phyloP scores from a whole-genome alignment of 495 filamentous ascomycete species.

The Jackrogersella minutella region DNA sequence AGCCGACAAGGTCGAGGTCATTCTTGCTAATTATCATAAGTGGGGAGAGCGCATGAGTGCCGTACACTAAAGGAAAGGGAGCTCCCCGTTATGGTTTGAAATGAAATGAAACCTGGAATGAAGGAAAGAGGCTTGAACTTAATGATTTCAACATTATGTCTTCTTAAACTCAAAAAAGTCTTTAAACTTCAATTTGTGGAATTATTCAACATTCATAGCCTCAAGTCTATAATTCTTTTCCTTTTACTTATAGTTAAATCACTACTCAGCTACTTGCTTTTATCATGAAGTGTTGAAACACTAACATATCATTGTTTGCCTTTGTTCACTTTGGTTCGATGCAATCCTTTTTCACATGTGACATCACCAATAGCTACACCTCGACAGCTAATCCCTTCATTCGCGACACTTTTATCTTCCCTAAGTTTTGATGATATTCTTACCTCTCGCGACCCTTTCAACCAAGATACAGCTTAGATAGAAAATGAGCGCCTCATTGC shows the following conservation, averaged over 20 bases:
- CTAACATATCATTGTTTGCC: neutral
- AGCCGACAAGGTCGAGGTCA: slow-evolving; percentile 9
- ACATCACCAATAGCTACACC: slow-evolving; percentile 37
- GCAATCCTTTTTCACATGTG: slow-evolving; percentile 32
- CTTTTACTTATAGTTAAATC: slow-evolving; percentile 4
- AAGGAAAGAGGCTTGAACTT: slow-evolving; percentile 10
- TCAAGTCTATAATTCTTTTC: neutral
- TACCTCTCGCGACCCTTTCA: neutral
- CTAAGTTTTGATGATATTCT: neutral
- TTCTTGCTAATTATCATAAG: slow-evolving; percentile 14
- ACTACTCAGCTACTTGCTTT: no score
- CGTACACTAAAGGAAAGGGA: slow-evolving; percentile 7
- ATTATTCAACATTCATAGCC: neutral
- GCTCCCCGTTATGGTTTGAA: slow-evolving; percentile 19
- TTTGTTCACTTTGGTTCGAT: slow-evolving; percentile 21
- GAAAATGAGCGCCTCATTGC: slow-evolving; percentile 34
- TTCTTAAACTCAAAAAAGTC: slow-evolving; percentile 18
- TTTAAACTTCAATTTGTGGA: neutral
- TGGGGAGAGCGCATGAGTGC: slow-evolving; percentile 7
- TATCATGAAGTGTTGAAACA: slow-evolving; percentile 3
- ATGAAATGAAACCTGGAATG: slow-evolving; percentile 35
- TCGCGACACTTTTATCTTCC: neutral
- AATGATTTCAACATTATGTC: slow-evolving; percentile 33
- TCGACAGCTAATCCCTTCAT: slow-evolving; percentile 19
- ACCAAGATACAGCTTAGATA: slow-evolving; percentile 13